phyloP scores from a whole-genome alignment of 148 eudicot species.

The Chenopodium album region DNA sequence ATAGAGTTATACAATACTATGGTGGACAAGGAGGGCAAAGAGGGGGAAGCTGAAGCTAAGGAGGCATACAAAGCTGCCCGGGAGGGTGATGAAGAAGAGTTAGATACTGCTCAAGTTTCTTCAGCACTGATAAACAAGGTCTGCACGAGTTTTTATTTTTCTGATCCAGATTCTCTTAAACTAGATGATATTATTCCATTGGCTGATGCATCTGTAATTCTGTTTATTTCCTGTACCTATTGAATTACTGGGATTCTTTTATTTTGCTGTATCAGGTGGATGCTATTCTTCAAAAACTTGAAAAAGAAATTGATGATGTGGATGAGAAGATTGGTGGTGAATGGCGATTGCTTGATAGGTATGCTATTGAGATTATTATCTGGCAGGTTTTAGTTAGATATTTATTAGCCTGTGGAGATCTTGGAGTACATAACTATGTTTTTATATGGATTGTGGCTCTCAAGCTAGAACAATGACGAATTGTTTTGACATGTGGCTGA shows the following conservation, averaged over 20 bases:
- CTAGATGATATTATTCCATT: not conserved
- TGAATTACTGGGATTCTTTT: not conserved
- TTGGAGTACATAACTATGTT: not conserved
- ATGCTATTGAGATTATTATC: not conserved
- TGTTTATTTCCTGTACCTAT: not conserved
- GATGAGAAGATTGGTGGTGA: conserved; percentile 71
- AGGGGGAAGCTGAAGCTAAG: conserved; percentile 50
- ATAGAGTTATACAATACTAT: conserved; percentile 66
- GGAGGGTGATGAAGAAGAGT: conserved; percentile 42
- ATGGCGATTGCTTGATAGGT: conserved; percentile 72
- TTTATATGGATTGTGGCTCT: not conserved
- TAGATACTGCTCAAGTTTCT: conserved; percentile 50
- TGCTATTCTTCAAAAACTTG: conserved; percentile 74
- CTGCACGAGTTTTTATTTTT: conserved; percentile 3
- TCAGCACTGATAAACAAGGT: conserved; percentile 65
- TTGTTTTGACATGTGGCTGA: not conserved
- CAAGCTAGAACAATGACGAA: not conserved
- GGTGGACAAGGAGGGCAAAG: conserved; percentile 61
- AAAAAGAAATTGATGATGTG: conserved; percentile 79
- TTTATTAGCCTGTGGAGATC: not conserved
- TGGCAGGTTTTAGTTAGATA: not conserved
- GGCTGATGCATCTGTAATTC: not conserved
- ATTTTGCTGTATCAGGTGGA: conserved; percentile 48
- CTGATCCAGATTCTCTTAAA: not conserved
- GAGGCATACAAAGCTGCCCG: conserved; percentile 75